phyloP scores from a whole-genome alignment of 805 yeast species.

The Candida oleophila region DNA sequence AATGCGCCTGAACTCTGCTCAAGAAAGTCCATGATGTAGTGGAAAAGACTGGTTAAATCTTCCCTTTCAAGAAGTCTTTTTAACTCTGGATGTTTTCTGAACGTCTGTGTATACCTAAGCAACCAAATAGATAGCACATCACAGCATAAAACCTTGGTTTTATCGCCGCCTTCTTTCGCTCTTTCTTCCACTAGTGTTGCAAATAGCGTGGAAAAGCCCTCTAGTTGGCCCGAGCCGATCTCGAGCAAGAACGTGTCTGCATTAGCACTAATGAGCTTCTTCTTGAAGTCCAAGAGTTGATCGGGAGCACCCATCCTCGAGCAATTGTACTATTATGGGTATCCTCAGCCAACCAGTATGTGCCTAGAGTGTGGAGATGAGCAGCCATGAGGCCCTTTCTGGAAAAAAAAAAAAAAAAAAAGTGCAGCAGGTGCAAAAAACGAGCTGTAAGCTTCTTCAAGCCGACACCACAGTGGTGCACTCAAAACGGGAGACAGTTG shows the following conservation, averaged over 20 bases:
- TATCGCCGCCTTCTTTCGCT: constrained; percentile 26
- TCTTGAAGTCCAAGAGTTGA: constrained; percentile 10
- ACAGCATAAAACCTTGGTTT: constrained; percentile 41
- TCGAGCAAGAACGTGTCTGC: background rate
- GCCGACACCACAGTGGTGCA: too few species aligned
- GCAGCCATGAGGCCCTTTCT: too few species aligned
- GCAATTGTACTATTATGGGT: too few species aligned
- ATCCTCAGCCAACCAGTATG: too few species aligned
- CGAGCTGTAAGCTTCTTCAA: too few species aligned
- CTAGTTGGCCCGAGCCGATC: constrained; percentile 2
- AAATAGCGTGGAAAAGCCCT: constrained; percentile 24
- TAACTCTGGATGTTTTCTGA: constrained; percentile 2
- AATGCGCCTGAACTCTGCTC: constrained; percentile 69
- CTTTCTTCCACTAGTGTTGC: constrained; percentile 25
- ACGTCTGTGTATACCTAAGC: constrained; percentile 49
- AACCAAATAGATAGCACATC: constrained; percentile 70
- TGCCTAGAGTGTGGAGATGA: background rate
- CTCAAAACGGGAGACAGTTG: too few species aligned
- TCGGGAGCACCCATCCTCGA: too few species aligned
- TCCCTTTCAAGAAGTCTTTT: constrained; percentile 13
- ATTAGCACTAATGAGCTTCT: constrained; percentile 14
- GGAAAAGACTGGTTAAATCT: constrained; percentile 36
- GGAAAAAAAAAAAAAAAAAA: background rate
- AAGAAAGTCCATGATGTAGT: constrained; percentile 66
- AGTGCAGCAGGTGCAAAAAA: too few species aligned